A percentile compares a stretch with the other conserved stretches of the same genome.
Evolutionary conservation across 2,329 filamentous ascomycete genomes (phyloP).

Genomic region (Alternaria incomplexa): DNA sequence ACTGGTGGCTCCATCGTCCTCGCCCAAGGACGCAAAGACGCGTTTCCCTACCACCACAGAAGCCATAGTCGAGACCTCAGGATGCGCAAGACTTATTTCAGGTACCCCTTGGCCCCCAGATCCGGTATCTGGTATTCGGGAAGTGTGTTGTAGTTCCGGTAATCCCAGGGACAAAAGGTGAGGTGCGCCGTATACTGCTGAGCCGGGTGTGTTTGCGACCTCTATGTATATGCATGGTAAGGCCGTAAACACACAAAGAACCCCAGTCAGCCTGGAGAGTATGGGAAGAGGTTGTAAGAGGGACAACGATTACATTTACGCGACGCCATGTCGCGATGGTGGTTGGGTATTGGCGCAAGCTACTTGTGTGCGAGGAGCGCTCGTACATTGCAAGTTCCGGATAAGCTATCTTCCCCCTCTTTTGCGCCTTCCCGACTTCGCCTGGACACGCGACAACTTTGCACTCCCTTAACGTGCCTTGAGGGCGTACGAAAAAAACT

Average conservation of each 20-base stretch:
- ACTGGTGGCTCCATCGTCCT: slow-evolving; percentile 8
- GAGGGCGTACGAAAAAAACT: background rate
- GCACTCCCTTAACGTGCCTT: slow-evolving; percentile 1
- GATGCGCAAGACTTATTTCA: background rate
- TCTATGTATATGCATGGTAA: slow-evolving; percentile 9
- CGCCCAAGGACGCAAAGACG: slow-evolving; percentile 10
- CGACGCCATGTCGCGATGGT: slow-evolving; percentile 16
- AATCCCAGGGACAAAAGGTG: background rate
- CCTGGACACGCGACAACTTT: slow-evolving; percentile 1
- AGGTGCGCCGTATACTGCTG: slow-evolving; percentile 1
- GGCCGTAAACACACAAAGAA: background rate
- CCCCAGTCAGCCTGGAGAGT: slow-evolving; percentile 8
- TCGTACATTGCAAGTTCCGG: slow-evolving; percentile 7
- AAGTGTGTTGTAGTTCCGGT: background rate
- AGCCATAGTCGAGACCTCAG: background rate
- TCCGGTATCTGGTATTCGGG: background rate
- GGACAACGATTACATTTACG: background rate
- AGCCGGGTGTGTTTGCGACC: background rate
- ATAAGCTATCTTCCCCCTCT: slow-evolving; percentile 17
- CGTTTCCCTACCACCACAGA: slow-evolving; percentile 7
- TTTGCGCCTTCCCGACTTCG: slow-evolving; percentile 1
- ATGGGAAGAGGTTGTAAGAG: background rate
- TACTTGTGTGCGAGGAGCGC: background rate
- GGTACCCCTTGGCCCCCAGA: background rate
- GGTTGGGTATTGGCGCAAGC: slow-evolving; percentile 6